These are phyloP conservation scores for Elsinoe fawcettii DNA, from an alignment of 2,329 filamentous ascomycete genomes.

Conservation along the genomic window DNA sequence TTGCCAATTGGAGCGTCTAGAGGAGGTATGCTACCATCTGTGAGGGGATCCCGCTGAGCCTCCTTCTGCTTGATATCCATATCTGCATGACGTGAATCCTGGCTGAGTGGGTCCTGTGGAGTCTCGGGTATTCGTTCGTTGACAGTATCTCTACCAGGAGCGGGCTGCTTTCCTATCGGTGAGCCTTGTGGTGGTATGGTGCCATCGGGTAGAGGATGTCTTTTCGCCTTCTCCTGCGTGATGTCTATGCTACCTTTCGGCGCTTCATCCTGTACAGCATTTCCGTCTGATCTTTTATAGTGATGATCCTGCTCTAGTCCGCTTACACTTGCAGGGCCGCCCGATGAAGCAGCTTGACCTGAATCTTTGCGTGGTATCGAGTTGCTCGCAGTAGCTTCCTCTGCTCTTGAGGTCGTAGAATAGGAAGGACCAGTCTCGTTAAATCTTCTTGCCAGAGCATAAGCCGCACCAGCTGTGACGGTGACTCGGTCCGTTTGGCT, in stretches of 20 bases:
- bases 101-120: constrained; percentile 30
- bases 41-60: constrained; percentile 36
- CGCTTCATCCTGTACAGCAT: constrained; percentile 32
- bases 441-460: constrained; percentile 51
- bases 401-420: constrained; percentile 19
- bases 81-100: constrained; percentile 13
- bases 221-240: constrained; percentile 39
- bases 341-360: neutral
- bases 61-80: constrained; percentile 34
- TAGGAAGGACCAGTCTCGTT: constrained; percentile 41
- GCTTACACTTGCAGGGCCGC: constrained; percentile 25
- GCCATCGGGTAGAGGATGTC: constrained; percentile 43
- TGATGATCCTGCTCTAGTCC: constrained; percentile 46
- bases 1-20: constrained; percentile 26
- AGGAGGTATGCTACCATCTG: constrained; percentile 45
- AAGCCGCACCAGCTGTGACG: constrained; percentile 53
- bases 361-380: constrained; percentile 28
- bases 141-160: constrained; percentile 30
- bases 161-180: constrained; percentile 22
- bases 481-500: constrained; percentile 54
- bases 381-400: constrained; percentile 18
- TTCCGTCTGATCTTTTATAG: constrained; percentile 38
- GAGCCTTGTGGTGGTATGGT: constrained; percentile 39
- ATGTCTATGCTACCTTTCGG: constrained; percentile 35
- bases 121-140: constrained; percentile 28